phyloP scores from a whole-genome alignment of 2,329 filamentous ascomycete species.

The Diplocarpon mali region DNA sequence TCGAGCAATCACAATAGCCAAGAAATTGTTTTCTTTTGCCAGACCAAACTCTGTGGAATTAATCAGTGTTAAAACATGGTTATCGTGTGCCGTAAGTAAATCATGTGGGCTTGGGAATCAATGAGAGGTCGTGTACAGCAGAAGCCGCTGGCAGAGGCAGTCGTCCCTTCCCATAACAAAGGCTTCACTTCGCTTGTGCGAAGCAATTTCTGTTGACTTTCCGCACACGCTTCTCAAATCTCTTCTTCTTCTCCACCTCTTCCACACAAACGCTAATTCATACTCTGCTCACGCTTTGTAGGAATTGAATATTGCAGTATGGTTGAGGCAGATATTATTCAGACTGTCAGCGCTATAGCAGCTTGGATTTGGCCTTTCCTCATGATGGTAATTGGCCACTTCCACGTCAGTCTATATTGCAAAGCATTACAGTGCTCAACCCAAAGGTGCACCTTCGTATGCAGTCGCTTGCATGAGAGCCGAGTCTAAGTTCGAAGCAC shows the following conservation, averaged over 20 bases:
- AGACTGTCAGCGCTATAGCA: constrained; percentile 1
- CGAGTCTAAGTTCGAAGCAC: background rate
- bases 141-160: constrained; percentile 1
- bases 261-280: constrained; percentile 4
- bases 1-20: constrained; percentile 1
- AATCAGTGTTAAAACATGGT: background rate
- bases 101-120: background rate
- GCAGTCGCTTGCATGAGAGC: background rate
- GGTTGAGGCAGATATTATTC: constrained; percentile 4
- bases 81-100: background rate
- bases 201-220: constrained; percentile 2
- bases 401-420: constrained; percentile 1
- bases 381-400: constrained; percentile 1
- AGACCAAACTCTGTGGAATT: background rate
- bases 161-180: constrained; percentile 4
- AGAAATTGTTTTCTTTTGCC: too few relatives aligned
- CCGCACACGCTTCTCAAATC: constrained; percentile 2
- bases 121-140: constrained; percentile 2
- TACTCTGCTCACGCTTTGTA: constrained; percentile 6
- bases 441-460: background rate
- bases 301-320: constrained; percentile 6
- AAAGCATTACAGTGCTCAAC: constrained; percentile 2
- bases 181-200: background rate
- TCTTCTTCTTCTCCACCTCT: constrained; percentile 5
- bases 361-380: constrained; percentile 2